Evolutionary conservation across 352 stramenopile species (phyloP).

Genomic region (Phytophthora multivora): DNA sequence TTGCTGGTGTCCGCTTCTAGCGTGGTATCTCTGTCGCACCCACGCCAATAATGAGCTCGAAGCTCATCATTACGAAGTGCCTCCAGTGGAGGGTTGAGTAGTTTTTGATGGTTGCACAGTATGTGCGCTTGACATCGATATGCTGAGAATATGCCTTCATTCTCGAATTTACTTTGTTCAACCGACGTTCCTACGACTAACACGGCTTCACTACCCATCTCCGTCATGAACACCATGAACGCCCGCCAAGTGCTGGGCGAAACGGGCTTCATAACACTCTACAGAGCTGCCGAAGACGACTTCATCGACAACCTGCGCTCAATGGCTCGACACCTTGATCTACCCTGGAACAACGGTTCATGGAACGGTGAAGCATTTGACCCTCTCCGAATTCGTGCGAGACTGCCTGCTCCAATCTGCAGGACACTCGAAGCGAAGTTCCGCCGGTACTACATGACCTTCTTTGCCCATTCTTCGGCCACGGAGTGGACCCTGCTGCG

Average conservation of each 20-base stretch:
- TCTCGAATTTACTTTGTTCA: background rate
- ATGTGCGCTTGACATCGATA: too few species aligned
- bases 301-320: background rate
- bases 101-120: too few species aligned
- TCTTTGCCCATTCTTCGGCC: background rate
- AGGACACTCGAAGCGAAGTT: background rate
- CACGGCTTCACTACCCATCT: background rate
- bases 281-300: background rate
- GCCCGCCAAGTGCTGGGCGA: background rate
- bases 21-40: too few species aligned
- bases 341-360: background rate
- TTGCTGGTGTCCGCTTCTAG: too few species aligned
- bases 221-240: background rate
- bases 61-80: too few species aligned
- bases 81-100: too few species aligned
- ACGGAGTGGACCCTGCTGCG: background rate
- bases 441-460: background rate
- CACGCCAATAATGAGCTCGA: too few species aligned
- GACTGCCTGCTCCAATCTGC: background rate
- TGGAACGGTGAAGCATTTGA: background rate
- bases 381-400: background rate
- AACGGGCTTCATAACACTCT: background rate
- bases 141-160: too few species aligned
- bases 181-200: background rate
- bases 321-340: background rate